Evolutionary conservation across 2,329 filamentous ascomycete genomes (phyloP), one percentile per base, ranked within the genome.

Genomic region (Teratosphaeria epicoccoides): DNA sequence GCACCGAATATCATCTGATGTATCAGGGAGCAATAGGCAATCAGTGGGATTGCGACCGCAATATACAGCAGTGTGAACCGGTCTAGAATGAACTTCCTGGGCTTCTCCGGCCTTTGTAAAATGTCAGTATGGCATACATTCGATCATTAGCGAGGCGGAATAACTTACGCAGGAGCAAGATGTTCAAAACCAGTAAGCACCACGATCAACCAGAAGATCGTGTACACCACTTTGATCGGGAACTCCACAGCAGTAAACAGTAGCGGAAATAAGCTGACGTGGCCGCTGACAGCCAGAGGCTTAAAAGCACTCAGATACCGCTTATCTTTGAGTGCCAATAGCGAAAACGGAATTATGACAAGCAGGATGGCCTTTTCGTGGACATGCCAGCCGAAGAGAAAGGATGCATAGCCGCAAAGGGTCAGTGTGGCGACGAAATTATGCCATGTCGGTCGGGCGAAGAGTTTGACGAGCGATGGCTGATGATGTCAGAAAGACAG

Each of bases 301-400:
- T 88, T 80, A 72, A 97, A 98, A 1, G 91, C 91, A 53, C 88
- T 85, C 26, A 97, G 82, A 65, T 95, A 90, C 24, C 93, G 83
- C 49, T 93, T 82, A 67, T 97, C 90, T 66, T 85, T 86, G 49
- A 97, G 80, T 0, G 91, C 90, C 54, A 97, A 84, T 55, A 98
- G 78, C 60, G 87, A 94, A 74, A 97, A 97, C 0, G 93, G 93
- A 47, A 97, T 87, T 59, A 98, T 89, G 64, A 97, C 85, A 20
- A 97, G 80, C 22, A 98, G 78, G 52, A 98, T 87, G 1, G 93
- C 93, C 70, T 98, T 98, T 67, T 98, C 93, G 63, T 98, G 93
- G 7, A 98, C 93, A 65, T 98, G 93, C 89, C 91, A 98, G 52
- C 93, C 91, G 61, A 97, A 97, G 9, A 98, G 77, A 72, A 98